These are phyloP conservation scores for Diospyros kaki DNA, from an alignment of 148 eudicot genomes.

Conservation along the genomic window DNA sequence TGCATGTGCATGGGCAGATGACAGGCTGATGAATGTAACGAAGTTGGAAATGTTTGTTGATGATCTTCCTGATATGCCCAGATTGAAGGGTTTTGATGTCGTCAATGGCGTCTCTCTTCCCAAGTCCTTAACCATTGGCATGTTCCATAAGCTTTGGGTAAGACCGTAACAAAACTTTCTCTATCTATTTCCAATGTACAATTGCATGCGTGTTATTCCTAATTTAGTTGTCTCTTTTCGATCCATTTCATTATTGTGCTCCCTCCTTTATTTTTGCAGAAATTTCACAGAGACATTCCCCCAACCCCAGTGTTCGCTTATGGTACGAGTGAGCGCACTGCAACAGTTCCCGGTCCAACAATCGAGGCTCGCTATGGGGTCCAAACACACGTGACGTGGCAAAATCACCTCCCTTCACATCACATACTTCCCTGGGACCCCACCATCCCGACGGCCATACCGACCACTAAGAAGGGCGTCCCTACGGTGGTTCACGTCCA, in stretches of 20 bases:
- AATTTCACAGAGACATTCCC: constrained; percentile 67
- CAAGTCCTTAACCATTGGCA: constrained; percentile 40
- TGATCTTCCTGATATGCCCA: constrained; percentile 50
- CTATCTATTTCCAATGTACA: neutral
- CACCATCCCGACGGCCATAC: constrained; percentile 63
- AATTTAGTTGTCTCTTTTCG: neutral
- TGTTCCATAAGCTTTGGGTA: constrained; percentile 66
- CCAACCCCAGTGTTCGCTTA: constrained; percentile 61
- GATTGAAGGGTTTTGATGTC: constrained; percentile 38
- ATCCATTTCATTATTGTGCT: neutral
- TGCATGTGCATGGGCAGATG: too few species aligned
- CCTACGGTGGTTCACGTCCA: constrained; percentile 84
- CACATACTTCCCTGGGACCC: constrained; percentile 86
- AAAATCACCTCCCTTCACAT: constrained; percentile 56
- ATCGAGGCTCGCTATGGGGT: constrained; percentile 62
- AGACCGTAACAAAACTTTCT: neutral
- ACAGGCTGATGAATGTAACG: constrained; percentile 12
- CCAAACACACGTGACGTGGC: constrained; percentile 49
- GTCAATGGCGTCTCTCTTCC: constrained; percentile 29
- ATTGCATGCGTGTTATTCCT: neutral
- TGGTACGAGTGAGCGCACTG: constrained; percentile 37
- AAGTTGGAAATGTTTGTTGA: constrained; percentile 56
- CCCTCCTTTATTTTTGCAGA: constrained; percentile 26
- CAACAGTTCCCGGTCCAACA: constrained; percentile 77
- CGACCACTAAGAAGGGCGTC: constrained; percentile 34